Evolutionary conservation across 2,329 filamentous ascomycete species (phyloP).

Genomic region (Coniosporium tulheliwenetii): DNA sequence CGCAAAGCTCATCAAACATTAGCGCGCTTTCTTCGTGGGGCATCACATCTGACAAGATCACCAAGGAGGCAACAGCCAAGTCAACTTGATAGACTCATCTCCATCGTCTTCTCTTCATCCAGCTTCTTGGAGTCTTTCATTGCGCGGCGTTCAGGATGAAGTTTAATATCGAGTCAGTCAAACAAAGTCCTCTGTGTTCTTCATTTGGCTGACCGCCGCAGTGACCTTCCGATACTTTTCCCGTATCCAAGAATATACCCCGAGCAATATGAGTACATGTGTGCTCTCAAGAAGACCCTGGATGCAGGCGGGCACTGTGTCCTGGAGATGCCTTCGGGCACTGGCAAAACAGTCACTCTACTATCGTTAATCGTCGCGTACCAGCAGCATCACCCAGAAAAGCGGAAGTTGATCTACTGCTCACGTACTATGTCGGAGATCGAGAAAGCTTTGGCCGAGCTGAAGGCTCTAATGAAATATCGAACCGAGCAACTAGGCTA

Average conservation of each 20-base stretch:
- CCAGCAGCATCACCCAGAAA: slow-evolving; percentile 83
- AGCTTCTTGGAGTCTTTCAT: too few species aligned
- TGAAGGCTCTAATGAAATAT: slow-evolving; percentile 91
- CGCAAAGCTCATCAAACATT: too few species aligned
- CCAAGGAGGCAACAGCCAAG: too few species aligned
- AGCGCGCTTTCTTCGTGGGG: too few species aligned
- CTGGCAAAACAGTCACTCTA: slow-evolving; percentile 91
- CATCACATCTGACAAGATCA: too few species aligned
- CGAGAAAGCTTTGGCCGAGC: slow-evolving; percentile 85
- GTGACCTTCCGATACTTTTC: slow-evolving; percentile 54
- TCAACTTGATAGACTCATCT: too few species aligned
- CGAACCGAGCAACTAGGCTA: slow-evolving; percentile 75
- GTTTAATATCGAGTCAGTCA: slow-evolving; percentile 58
- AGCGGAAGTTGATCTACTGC: slow-evolving; percentile 95
- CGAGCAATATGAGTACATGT: slow-evolving; percentile 51
- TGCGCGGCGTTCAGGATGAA: slow-evolving; percentile 40
- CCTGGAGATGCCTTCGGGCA: slow-evolving; percentile 96
- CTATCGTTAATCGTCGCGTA: slow-evolving; percentile 93
- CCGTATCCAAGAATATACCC: slow-evolving; percentile 63
- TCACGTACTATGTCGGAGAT: slow-evolving; percentile 99
- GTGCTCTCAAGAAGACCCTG: slow-evolving; percentile 73
- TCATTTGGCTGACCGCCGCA: slow-evolving; percentile 12
- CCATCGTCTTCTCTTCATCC: too few species aligned
- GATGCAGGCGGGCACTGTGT: slow-evolving; percentile 93
- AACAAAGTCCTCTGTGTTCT: not conserved